Percentiles rank a stretch among this genome's conserved stretches.
phyloP scores from a whole-genome alignment of 2,329 filamentous ascomycete genomes.

The Aspergillus tanneri region DNA sequence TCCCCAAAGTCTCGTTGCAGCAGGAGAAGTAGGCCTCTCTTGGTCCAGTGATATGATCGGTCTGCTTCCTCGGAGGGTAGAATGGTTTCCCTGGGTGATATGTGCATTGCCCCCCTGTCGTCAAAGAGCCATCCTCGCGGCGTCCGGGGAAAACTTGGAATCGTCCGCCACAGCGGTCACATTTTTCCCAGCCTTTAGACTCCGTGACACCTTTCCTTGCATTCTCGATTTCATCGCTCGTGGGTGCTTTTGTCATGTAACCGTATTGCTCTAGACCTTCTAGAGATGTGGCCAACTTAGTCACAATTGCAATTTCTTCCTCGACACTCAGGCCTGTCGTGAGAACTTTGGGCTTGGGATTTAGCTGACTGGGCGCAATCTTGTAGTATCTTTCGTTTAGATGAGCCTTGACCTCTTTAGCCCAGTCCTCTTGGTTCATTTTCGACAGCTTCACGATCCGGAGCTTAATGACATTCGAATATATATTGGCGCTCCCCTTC shows the following conservation, averaged over 20 bases:
- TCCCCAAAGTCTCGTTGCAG: conserved; percentile 72
- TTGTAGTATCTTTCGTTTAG: conserved; percentile 40
- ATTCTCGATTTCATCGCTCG: conserved; percentile 62
- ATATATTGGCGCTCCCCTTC: conserved; percentile 66
- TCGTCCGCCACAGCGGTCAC: conserved; percentile 78
- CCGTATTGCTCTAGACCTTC: conserved; percentile 64
- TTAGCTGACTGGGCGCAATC: conserved; percentile 26
- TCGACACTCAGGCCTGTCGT: conserved; percentile 66
- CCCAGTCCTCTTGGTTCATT: conserved; percentile 72
- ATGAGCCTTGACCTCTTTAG: conserved; percentile 56
- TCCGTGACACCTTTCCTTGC: conserved; percentile 65
- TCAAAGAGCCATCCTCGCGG: conserved; percentile 69
- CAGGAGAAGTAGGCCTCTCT: conserved; percentile 69
- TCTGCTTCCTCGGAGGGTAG: conserved; percentile 54
- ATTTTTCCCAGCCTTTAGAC: conserved; percentile 77
- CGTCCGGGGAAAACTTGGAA: conserved; percentile 93
- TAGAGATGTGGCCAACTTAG: conserved; percentile 63
- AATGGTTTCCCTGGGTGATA: conserved; percentile 76
- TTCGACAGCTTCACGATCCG: conserved; percentile 73
- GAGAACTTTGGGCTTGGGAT: conserved; percentile 53
- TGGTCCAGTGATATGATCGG: conserved; percentile 57
- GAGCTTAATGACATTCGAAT: conserved; percentile 80
- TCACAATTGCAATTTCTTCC: conserved; percentile 68
- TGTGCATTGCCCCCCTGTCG: conserved; percentile 74
- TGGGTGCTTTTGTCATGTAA: conserved; percentile 71